These are phyloP conservation scores for Pezizomycotina sp. DNA, from an alignment of 2,329 filamentous ascomycete species.

Conservation along the genomic window DNA sequence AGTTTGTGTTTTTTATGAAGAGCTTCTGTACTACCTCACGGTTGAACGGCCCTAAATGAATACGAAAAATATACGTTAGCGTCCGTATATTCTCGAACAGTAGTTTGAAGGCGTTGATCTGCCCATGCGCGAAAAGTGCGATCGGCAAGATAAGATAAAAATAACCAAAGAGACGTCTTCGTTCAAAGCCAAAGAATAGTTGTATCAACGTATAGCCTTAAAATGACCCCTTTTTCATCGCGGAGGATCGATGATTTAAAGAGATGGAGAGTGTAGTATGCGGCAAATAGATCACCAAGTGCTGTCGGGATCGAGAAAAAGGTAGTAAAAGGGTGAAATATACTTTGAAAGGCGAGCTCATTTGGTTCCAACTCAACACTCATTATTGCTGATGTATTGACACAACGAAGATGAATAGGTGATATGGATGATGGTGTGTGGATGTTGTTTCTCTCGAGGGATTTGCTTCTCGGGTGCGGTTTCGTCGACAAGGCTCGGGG, in stretches of 20 bases:
- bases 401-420: too few relatives aligned
- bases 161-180: too few relatives aligned
- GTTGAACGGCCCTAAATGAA: slow-evolving; percentile 44
- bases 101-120: background rate
- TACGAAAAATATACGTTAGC: too few relatives aligned
- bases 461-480: too few relatives aligned
- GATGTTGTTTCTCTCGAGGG: too few relatives aligned
- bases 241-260: background rate
- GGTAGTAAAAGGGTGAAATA: slow-evolving; percentile 29
- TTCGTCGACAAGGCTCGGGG: too few relatives aligned
- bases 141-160: slow-evolving; percentile 5
- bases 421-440: too few relatives aligned
- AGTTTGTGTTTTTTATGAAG: slow-evolving; percentile 48
- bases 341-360: slow-evolving; percentile 89
- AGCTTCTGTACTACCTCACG: slow-evolving; percentile 48
- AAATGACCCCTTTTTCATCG: too few relatives aligned
- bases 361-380: slow-evolving; percentile 82
- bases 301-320: slow-evolving; percentile 9
- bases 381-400: too few relatives aligned
- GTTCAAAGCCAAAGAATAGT: too few relatives aligned
- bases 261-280: slow-evolving; percentile 35
- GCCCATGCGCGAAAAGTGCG: slow-evolving; percentile 1
- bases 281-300: slow-evolving; percentile 30
- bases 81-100: background rate
- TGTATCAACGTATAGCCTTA: too few relatives aligned